Evolutionary conservation across 129 eudicot species (phyloP), one percentile per base, ranked within the genome.

Genomic region (Lonicera japonica): DNA sequence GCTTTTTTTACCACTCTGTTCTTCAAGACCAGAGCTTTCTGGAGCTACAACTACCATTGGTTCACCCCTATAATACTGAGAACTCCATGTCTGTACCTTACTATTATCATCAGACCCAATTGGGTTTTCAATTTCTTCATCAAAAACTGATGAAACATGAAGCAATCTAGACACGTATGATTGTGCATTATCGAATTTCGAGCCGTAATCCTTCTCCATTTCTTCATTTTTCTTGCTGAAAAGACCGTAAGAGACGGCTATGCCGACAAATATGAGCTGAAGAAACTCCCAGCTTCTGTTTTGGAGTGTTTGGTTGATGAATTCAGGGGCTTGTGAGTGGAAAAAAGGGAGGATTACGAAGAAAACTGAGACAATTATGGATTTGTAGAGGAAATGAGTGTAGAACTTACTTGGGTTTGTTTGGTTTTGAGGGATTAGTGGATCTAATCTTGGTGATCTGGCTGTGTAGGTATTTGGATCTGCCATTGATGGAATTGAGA

Each of bases 241-340:
- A 0, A 92, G 71, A 1, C 99, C 99, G 46, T 92, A 92, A 47
- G 99, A 92, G 52, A 92, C 96, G 8, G 99, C 96, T 25, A 92
- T 92, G 12, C 99, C 99, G 0, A 88, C 99, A 34, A 87, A 85
- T 13, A 92, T 57, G 29, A 92, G 83, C 80, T 92, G 96, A 45
- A 92, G 76, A 65, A 92, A 80, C 77, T 92, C 99, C 96, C 99
- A 92, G 10, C 89, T 75, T 63, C 81, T 68, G 8, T 84, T 45
- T 65, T 74, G 78, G 1, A 83, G 56, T 12, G 76, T 70, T 63
- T 74, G 82, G 66, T 68, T 80, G 61, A 82, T 61, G 73, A 82
- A 79, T 18, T 79, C 85, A 19, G 97, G 97, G 70, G 89, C 80
- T 63, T 80, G 77, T 7, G 88, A 87, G 15, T 96, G 86, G 59